phyloP scores from a whole-genome alignment of 2,329 filamentous ascomycete species.

The Colletotrichum somersetense region DNA sequence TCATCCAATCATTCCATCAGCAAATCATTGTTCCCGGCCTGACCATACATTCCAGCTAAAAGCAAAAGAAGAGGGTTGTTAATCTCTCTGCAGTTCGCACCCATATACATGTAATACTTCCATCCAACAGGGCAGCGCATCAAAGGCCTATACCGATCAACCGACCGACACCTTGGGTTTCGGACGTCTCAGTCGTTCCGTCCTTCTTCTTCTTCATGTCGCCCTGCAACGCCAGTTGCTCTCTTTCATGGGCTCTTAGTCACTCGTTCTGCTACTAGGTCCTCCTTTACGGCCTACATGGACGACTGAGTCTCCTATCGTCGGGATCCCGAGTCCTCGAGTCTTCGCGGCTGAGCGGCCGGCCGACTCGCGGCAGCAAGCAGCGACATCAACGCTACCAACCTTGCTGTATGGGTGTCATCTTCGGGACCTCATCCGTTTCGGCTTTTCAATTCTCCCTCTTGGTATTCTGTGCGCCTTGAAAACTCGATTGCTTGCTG shows the following conservation, averaged over 20 bases:
- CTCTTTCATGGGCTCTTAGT: neutral
- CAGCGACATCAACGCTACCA: neutral
- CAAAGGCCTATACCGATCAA: neutral
- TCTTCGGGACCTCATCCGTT: constrained; percentile 22
- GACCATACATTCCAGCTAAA: neutral
- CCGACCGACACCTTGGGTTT: neutral
- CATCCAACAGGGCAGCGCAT: neutral
- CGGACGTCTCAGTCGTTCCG: neutral
- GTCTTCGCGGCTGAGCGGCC: too few species aligned
- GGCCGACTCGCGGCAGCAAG: neutral
- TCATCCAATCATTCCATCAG: neutral
- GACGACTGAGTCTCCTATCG: neutral
- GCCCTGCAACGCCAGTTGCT: neutral
- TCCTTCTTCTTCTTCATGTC: neutral
- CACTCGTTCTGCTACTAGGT: neutral
- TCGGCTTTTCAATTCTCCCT: constrained; percentile 26
- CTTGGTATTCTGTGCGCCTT: constrained; percentile 2
- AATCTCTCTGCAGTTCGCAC: neutral
- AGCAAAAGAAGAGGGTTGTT: too few species aligned
- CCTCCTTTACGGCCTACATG: neutral
- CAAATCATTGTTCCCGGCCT: too few species aligned
- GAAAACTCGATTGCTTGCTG: constrained; percentile 10
- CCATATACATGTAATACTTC: neutral
- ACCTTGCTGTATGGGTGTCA: neutral
- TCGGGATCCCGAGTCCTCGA: too few species aligned